Evolutionary conservation across 805 yeast species (phyloP), one percentile per base, ranked within the genome.

Genomic region (Clavispora vitiphila): DNA sequence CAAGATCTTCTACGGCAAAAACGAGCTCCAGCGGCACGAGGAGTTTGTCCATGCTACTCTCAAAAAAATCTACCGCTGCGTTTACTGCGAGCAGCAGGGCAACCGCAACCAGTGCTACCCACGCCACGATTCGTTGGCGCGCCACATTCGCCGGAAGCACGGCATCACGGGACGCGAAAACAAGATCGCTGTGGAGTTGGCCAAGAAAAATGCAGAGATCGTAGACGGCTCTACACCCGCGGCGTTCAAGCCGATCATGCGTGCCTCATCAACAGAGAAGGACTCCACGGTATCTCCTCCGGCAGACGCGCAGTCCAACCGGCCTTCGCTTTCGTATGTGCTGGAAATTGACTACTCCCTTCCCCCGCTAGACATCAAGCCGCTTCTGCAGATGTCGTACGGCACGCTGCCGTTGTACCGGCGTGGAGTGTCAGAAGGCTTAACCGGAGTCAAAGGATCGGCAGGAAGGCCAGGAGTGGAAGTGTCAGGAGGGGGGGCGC

Each of bases 41-140:
- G 74, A 69, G 46, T 69, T 68, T 54, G 74, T 69, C 18, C 74
- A 69, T 53, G 74, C 74, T 10, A 66, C 72, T 18, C 60, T 62
- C 39, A 69, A 68, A 50, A 65, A 62, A 41, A 62, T 69, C 11
- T 69, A 64, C 54, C 62, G 64, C 42, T 69, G 74, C 50, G 55
- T 63, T 10, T 69, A 67, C 41, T 69, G 74, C 50, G 53, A 65
- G 20, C 48, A 57, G 34, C 56, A 48, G 40, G 67, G 68, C 4
- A 49, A 59, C 8, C 64, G 59, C 42, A 61, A 65, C 0, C 72
- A 68, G 47, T 61, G 69, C 43, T 69, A 69, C 43, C 74, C 74
- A 1, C 53, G 74, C 15, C 72, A 69, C 46, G 74, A 69, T 46
- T 67, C 72, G 10, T 54, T 69, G 34, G 70, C 74, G 1, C 56